A percentile compares a stretch with the other conserved stretches of the same genome.
phyloP scores from a whole-genome alignment of 1,284 basidiomycete species.

The Xerocomus minutiporus region DNA sequence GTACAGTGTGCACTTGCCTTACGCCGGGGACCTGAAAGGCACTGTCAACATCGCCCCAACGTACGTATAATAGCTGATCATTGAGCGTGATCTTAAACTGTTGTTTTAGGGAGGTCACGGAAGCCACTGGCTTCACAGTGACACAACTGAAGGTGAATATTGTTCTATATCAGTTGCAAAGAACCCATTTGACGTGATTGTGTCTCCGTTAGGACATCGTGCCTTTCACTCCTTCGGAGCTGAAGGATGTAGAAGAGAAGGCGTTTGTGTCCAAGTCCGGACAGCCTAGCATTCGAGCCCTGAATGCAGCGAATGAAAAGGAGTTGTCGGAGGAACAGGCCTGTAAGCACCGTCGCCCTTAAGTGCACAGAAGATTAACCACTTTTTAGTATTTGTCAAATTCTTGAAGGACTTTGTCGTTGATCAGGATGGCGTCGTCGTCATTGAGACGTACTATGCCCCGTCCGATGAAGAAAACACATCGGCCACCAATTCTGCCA shows the following conservation, averaged over 20 bases:
- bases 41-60: not conserved
- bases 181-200: not conserved
- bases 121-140: too few relatives aligned
- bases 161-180: not conserved
- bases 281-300: not conserved
- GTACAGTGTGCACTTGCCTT: not conserved
- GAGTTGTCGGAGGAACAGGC: not conserved
- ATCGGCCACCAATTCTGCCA: not conserved
- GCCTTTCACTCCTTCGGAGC: not conserved
- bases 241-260: not conserved
- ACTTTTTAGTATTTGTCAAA: not conserved
- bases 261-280: not conserved
- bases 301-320: not conserved
- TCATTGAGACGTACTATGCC: not conserved
- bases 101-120: too few relatives aligned
- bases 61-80: not conserved
- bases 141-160: not conserved
- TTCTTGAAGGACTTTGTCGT: not conserved
- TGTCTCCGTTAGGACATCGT: too few relatives aligned
- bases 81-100: too few relatives aligned
- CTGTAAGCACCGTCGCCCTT: not conserved
- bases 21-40: not conserved
- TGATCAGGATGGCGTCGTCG: not conserved
- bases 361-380: not conserved
- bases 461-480: not conserved